Evolutionary conservation across 805 yeast species (phyloP), one percentile per base, ranked within the genome.

Genomic region (Ogataea henricii): DNA sequence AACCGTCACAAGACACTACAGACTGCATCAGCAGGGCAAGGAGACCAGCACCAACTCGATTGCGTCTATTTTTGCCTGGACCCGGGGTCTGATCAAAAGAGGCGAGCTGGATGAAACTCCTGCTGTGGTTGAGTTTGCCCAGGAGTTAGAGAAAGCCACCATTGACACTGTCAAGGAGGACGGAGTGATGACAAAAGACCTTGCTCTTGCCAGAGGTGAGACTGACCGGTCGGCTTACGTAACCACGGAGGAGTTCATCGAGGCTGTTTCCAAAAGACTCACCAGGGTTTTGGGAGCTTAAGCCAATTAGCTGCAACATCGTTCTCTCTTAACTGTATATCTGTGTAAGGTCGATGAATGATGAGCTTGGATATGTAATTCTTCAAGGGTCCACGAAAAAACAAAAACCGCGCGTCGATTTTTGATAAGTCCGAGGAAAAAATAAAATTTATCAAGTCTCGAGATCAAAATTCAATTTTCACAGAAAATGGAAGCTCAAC

Each of bases 41-140:
- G 97, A 91, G 73, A 92, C 98, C 16, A 89, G 97, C 6, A 92
- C 98, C 49, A 92, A 92, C 73, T 91, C 97, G 14, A 92, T 92
- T 69, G 98, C 98, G 3, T 90, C 97, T 12, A 92, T 92, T 58
- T 92, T 86, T 65, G 98, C 98, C 25, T 92, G 98, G 98, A 78
- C 96, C 30, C 84, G 96, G 64, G 98, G 98, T 64, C 71, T 92
- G 43, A 82, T 83, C 55, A 96, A 91, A 74, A 87, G 98, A 73
- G 98, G 97, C 60, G 83, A 78, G 63, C 76, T 92, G 51, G 98
- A 92, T 69, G 70, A 71, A 45, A 90, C 96, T 36, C 94, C 95
- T 14, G 94, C 84, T 23, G 96, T 92, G 38, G 79, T 82, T 48
- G 70, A 80, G 58, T 92, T 92, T 66, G 98, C 88, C 54, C 76